Conservation (phyloP, 306 rosid species). For the Alnus glutinosa region DNA sequence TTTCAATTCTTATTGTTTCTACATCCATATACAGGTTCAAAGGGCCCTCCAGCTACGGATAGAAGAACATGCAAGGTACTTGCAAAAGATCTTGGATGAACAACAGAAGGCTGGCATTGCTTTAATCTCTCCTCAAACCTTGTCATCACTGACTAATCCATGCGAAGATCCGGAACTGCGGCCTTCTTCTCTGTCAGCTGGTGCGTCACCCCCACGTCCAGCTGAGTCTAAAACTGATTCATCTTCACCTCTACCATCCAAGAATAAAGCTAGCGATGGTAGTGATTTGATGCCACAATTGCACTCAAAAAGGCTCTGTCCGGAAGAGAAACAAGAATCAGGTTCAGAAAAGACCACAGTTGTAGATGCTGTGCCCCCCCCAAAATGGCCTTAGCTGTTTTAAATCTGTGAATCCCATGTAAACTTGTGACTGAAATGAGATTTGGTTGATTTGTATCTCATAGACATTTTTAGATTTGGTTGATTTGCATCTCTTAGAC, state of each 20-base stretch:
- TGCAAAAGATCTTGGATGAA: conserved; percentile 43
- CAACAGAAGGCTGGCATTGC: conserved; percentile 44
- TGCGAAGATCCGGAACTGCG: conserved; percentile 24
- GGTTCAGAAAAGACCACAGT: conserved; percentile 14
- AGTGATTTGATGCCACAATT: conserved; percentile 18
- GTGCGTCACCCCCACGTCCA: conserved; percentile 7
- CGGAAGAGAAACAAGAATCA: conserved; percentile 22
- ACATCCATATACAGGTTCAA: conserved; percentile 31
- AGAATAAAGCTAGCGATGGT: conserved; percentile 18
- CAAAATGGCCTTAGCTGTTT: neutral
- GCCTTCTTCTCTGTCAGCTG: conserved; percentile 20
- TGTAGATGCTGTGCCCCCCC: conserved; percentile 17
- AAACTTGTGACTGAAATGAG: neutral
- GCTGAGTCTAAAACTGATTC: conserved; percentile 28
- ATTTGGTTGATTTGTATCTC: conserved; percentile 18
- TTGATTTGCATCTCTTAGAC: conserved; percentile 12
- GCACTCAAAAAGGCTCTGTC: conserved; percentile 26
- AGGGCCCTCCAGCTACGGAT: conserved; percentile 46
- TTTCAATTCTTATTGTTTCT: neutral
- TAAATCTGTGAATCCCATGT: conserved; percentile 2
- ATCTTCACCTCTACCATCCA: conserved; percentile 23
- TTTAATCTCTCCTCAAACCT: conserved; percentile 31
- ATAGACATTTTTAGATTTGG: neutral
- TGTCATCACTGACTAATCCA: conserved; percentile 17
- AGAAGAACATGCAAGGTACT: conserved; percentile 46